Conservation (phyloP, 371 early-diverging fungal species). For the Furculomyces boomerangus region DNA sequence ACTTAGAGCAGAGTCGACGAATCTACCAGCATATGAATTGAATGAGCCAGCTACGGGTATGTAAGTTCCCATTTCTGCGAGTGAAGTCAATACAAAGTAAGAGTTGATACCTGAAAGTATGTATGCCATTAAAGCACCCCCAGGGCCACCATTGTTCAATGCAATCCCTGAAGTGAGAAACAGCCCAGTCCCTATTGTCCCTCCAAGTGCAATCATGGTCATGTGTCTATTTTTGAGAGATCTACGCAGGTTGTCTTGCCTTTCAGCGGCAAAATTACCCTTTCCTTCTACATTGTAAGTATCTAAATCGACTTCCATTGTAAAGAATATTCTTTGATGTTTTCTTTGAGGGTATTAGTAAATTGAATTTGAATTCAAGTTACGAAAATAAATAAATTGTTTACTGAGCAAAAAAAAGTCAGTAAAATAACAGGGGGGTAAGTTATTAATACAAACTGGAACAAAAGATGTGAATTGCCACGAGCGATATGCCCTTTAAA, state of each 20-base stretch:
- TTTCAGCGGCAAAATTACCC: neutral
- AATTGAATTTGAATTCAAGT: too few species aligned
- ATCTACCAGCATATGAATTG: conserved; percentile 62
- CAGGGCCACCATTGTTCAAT: conserved; percentile 58
- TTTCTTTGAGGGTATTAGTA: too few species aligned
- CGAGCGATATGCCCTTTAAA: too few species aligned
- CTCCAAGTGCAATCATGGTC: conserved; percentile 67
- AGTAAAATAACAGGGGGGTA: too few species aligned
- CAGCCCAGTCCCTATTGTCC: conserved; percentile 68
- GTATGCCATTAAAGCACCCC: conserved; percentile 55
- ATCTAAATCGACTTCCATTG: neutral
- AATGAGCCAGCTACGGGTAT: conserved; percentile 72
- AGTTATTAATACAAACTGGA: too few species aligned
- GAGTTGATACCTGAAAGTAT: conserved; percentile 54
- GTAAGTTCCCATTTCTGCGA: conserved; percentile 73
- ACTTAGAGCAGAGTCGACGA: conserved; percentile 61
- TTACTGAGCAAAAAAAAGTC: too few species aligned
- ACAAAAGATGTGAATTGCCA: too few species aligned
- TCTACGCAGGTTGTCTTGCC: neutral
- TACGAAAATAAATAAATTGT: too few species aligned
- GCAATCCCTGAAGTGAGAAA: conserved; percentile 66
- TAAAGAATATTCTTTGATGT: neutral
- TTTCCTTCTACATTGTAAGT: neutral
- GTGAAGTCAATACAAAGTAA: conserved; percentile 56
- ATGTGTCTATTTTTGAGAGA: conserved; percentile 28